phyloP scores from a whole-genome alignment of 176 grass and related monocot genomes.

The Poa pratensis region DNA sequence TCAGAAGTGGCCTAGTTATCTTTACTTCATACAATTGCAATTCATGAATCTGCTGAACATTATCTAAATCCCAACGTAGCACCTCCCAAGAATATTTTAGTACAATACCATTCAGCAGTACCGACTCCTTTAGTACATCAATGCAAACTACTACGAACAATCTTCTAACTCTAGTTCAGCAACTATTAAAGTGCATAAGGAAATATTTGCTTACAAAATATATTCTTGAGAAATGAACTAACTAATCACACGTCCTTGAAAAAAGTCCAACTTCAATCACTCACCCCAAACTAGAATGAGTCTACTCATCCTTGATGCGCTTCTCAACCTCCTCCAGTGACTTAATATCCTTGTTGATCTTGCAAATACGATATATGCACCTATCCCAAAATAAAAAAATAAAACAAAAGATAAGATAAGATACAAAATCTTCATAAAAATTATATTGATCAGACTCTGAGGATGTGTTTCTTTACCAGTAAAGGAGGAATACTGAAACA shows the following conservation, averaged over 20 bases:
- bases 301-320: conserved; percentile 74
- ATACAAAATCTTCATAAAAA: conserved; percentile 12
- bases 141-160: background rate
- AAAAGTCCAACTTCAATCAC: conserved; percentile 15
- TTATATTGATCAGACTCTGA: conserved; percentile 20
- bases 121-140: conserved; percentile 23
- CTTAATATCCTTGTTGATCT: conserved; percentile 79
- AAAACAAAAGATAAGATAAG: conserved; percentile 1
- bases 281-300: conserved; percentile 41
- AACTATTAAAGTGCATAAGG: background rate
- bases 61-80: conserved; percentile 16
- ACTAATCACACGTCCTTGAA: background rate
- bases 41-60: background rate
- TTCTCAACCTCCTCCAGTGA: conserved; percentile 79
- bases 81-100: background rate
- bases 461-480: conserved; percentile 66
- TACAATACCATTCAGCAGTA: background rate
- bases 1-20: background rate
- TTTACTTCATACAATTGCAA: background rate
- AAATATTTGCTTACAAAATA: background rate
- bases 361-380: conserved; percentile 79
- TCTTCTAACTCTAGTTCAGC: background rate
- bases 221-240: background rate
- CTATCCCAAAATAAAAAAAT: conserved; percentile 43
- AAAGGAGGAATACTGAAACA: conserved; percentile 76